A percentile compares a stretch with the other conserved stretches of the same genome.
Evolutionary conservation across 352 stramenopile genomes (phyloP).

Genomic region (Phytophthora ohioensis): DNA sequence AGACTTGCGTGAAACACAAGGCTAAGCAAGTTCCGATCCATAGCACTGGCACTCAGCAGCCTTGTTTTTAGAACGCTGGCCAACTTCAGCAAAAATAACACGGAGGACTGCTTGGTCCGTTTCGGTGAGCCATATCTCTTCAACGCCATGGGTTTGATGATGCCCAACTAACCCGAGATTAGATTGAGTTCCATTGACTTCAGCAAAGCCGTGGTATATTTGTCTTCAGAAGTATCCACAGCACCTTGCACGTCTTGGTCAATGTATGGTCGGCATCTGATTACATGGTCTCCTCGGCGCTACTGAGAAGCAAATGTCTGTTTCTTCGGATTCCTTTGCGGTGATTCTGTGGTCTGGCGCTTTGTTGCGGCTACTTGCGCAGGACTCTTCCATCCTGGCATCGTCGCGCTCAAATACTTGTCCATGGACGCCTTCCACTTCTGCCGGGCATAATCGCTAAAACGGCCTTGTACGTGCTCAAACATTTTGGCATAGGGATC

Average conservation of each 20-base stretch:
- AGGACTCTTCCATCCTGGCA: neutral
- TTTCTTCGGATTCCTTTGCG: conserved; percentile 10
- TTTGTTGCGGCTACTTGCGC: conserved; percentile 6
- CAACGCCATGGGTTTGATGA: conserved; percentile 5
- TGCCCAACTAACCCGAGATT: conserved; percentile 11
- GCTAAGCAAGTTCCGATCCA: conserved; percentile 38
- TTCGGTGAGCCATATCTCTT: conserved; percentile 25
- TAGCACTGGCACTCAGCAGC: conserved; percentile 19
- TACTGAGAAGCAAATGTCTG: conserved; percentile 6
- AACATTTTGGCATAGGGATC: conserved; percentile 35
- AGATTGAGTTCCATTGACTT: neutral
- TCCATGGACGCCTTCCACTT: conserved; percentile 30
- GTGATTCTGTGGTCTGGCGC: neutral
- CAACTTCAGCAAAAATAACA: conserved; percentile 37
- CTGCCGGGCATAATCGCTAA: conserved; percentile 21
- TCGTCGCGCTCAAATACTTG: conserved; percentile 19
- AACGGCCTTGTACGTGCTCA: conserved; percentile 24
- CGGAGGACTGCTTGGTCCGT: conserved; percentile 12
- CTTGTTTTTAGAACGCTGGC: conserved; percentile 38
- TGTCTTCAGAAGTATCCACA: neutral
- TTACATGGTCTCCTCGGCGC: neutral
- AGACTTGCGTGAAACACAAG: conserved; percentile 29
- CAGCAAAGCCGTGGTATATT: conserved; percentile 1
- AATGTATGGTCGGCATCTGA: neutral
- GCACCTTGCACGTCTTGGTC: conserved; percentile 9